These are phyloP conservation scores for Phytophthora sansomeana DNA, from an alignment of 352 stramenopile species.

Conservation along the genomic window DNA sequence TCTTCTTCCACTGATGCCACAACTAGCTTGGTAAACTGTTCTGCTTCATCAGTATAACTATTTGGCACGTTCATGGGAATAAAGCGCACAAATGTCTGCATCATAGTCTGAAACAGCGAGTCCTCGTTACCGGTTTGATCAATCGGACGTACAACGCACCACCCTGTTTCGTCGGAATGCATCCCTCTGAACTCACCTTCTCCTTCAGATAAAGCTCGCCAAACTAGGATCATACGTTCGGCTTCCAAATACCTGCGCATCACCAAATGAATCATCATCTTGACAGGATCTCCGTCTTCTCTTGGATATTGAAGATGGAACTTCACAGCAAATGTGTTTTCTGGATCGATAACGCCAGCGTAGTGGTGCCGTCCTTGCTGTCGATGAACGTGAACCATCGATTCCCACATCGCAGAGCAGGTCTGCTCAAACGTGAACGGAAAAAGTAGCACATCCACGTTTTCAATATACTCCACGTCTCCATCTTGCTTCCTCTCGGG, in stretches of 20 bases:
- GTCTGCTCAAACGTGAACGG: slow-evolving; percentile 19
- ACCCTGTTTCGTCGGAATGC: slow-evolving; percentile 64
- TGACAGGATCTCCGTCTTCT: not conserved
- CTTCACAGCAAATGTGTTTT: slow-evolving; percentile 43
- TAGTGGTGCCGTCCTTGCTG: slow-evolving; percentile 15
- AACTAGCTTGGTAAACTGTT: slow-evolving; percentile 33
- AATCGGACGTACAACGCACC: slow-evolving; percentile 46
- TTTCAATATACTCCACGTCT: slow-evolving; percentile 31
- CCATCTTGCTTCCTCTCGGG: slow-evolving; percentile 11
- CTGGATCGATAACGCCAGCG: slow-evolving; percentile 14
- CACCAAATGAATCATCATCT: slow-evolving; percentile 31
- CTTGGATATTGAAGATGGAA: slow-evolving; percentile 15
- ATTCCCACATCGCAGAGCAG: slow-evolving; percentile 22
- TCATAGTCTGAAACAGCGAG: slow-evolving; percentile 8
- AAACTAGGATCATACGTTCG: slow-evolving; percentile 58
- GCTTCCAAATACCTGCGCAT: slow-evolving; percentile 51
- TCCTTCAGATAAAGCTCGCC: slow-evolving; percentile 52
- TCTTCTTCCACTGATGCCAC: slow-evolving; percentile 36
- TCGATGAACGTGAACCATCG: slow-evolving; percentile 17
- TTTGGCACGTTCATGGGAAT: slow-evolving; percentile 18
- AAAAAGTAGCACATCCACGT: slow-evolving; percentile 25
- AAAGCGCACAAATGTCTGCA: slow-evolving; percentile 24
- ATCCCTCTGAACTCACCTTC: slow-evolving; percentile 40
- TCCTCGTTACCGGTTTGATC: not conserved
- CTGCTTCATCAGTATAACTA: slow-evolving; percentile 1